Evolutionary conservation across 2,329 filamentous ascomycete species (phyloP).

Genomic region (Colletotrichum sp.): DNA sequence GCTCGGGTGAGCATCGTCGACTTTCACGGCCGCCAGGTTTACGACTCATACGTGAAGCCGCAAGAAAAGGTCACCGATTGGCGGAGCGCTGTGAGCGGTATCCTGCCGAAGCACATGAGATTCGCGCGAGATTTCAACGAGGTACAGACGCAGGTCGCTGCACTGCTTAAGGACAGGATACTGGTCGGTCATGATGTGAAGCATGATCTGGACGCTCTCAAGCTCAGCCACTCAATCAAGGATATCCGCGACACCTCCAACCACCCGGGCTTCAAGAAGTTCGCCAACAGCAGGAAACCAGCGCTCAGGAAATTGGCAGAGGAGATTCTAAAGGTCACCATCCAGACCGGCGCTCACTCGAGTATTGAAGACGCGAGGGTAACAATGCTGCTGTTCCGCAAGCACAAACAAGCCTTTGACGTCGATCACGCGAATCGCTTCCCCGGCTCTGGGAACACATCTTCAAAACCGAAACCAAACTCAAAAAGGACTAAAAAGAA

Average conservation of each 20-base stretch:
- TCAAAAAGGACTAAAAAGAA: conserved; percentile 48
- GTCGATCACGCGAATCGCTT: conserved; percentile 76
- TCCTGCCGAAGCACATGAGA: conserved; percentile 75
- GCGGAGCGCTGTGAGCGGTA: conserved; percentile 85
- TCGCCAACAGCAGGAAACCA: conserved; percentile 71
- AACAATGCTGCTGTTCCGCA: conserved; percentile 86
- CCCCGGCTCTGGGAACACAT: conserved; percentile 31
- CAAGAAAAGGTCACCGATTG: conserved; percentile 85
- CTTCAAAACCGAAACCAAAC: conserved; percentile 33
- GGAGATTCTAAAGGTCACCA: conserved; percentile 63
- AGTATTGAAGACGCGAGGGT: conserved; percentile 83
- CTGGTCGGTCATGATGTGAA: conserved; percentile 84
- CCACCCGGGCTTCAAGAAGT: conserved; percentile 75
- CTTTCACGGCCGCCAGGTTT: conserved; percentile 89
- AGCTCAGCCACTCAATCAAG: conserved; percentile 77
- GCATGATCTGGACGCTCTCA: conserved; percentile 78
- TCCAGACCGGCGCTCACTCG: conserved; percentile 68
- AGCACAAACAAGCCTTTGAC: conserved; percentile 86
- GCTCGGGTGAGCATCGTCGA: conserved; percentile 91
- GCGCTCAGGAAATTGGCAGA: conserved; percentile 64
- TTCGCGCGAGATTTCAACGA: conserved; percentile 73
- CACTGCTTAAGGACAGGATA: conserved; percentile 72
- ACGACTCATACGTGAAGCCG: conserved; percentile 89
- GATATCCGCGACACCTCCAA: conserved; percentile 87
- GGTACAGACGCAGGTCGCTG: conserved; percentile 75